Percentiles rank a stretch among this genome's conserved stretches.
These are phyloP conservation scores for Coffea eugenioides DNA, from an alignment of 257 asterid genomes.

Conservation along the genomic window DNA sequence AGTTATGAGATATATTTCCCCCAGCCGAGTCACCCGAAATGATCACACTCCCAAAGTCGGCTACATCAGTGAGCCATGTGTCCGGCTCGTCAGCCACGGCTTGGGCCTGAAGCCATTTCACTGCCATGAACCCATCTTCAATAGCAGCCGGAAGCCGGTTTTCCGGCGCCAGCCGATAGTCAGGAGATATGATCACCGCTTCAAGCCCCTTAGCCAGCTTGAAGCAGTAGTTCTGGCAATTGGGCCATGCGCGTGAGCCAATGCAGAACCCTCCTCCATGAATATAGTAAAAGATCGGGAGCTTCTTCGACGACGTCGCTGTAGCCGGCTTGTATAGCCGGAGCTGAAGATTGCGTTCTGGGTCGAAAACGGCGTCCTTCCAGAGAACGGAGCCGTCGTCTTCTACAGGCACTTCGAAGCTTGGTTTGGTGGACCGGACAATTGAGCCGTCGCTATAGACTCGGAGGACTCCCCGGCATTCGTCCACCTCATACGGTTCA, in stretches of 20 bases:
- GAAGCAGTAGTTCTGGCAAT: constrained; percentile 76
- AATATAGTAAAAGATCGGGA: constrained; percentile 64
- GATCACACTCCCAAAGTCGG: constrained; percentile 50
- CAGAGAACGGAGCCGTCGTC: constrained; percentile 67
- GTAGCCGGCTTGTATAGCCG: constrained; percentile 70
- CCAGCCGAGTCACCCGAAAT: constrained; percentile 82
- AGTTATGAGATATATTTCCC: constrained; percentile 64
- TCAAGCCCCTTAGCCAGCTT: constrained; percentile 59
- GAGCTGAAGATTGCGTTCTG: constrained; percentile 48
- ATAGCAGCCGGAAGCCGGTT: constrained; percentile 71
- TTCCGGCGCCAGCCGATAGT: constrained; percentile 73
- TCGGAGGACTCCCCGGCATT: constrained; percentile 69
- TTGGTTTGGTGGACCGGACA: constrained; percentile 51
- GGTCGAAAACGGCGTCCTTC: constrained; percentile 57
- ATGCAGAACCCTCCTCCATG: constrained; percentile 86
- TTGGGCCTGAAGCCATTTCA: constrained; percentile 65
- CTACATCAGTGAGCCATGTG: constrained; percentile 52
- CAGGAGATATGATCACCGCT: constrained; percentile 62
- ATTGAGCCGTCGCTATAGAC: constrained; percentile 72
- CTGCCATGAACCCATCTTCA: constrained; percentile 57
- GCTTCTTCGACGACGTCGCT: constrained; percentile 33
- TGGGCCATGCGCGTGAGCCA: constrained; percentile 75
- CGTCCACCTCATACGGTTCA: constrained; percentile 54
- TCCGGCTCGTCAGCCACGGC: constrained; percentile 46
- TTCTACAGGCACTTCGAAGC: constrained; percentile 41